Evolutionary conservation across 1,139 yeast genomes (phyloP).

Genomic region (Arxiozyma bovina): DNA sequence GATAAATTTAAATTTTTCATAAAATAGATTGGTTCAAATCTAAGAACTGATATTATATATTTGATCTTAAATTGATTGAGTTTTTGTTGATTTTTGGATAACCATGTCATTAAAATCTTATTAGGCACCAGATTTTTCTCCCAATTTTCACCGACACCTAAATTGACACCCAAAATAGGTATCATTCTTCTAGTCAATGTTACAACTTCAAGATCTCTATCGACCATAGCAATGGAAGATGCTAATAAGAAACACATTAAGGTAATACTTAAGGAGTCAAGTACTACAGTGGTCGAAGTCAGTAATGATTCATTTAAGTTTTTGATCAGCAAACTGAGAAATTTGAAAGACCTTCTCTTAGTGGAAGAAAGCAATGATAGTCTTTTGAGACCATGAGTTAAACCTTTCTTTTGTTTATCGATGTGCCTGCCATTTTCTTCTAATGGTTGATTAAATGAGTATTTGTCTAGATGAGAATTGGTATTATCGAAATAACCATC

Average conservation of each 20-base stretch:
- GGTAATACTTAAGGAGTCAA: conserved; percentile 23
- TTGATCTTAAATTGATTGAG: conserved; percentile 19
- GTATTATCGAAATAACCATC: conserved; percentile 1
- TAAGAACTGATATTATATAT: conserved; percentile 23
- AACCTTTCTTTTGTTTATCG: conserved; percentile 11
- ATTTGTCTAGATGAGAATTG: background rate
- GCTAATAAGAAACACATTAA: conserved; percentile 20
- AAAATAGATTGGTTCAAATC: conserved; percentile 20
- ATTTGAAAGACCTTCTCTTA: conserved; percentile 19
- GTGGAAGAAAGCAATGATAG: conserved; percentile 12
- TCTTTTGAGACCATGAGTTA: conserved; percentile 18
- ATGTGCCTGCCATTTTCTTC: background rate
- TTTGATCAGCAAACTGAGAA: conserved; percentile 22
- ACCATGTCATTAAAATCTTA: background rate
- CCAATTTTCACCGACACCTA: conserved; percentile 19
- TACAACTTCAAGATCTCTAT: conserved; percentile 16
- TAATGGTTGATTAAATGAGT: background rate
- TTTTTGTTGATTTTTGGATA: conserved; percentile 5
- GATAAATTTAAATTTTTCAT: conserved; percentile 13
- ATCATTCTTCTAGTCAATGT: conserved; percentile 24
- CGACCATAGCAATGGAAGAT: conserved; percentile 22
- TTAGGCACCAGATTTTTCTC: conserved; percentile 11
- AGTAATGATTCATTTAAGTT: conserved; percentile 22
- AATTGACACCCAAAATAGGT: conserved; percentile 17
- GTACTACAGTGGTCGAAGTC: conserved; percentile 22